Base-by-base conservation (phyloP, 352 stramenopile species). In the Phytophthora kernoviae region DNA sequence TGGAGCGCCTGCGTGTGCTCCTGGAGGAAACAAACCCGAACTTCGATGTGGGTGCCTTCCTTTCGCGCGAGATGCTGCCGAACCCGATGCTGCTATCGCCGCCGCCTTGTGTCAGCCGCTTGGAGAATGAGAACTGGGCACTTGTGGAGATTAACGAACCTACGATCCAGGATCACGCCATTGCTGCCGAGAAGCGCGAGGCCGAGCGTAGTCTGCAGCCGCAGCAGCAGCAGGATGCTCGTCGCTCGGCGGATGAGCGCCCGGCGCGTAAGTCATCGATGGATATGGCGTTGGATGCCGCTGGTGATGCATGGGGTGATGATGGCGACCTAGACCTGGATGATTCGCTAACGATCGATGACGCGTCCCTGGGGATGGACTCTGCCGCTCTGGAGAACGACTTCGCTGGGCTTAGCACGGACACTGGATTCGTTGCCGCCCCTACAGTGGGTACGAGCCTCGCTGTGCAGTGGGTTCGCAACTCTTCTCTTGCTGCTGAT, bases 101-200 rank as follows among this genome's bases (percentile, higher is more conserved):
- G 10, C 96, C 97, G 26, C 96, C 94, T 17, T 96, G 94, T 20
- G 97, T 99, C 42, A 91, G 79, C 61, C 70, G 86, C 43, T 65
- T 99, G 12, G 81, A 96, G 63, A 95, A 90, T 58, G 93, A 98
- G 44, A 99, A 99, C 75, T 99, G 98, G 98, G 96, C 98, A 17
- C 91, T 98, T 26, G 79, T 99, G n/a, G 91, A 97, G 71, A 96
- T 99, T 47, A 94, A 93, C 54, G 85, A 94, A 64, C 85, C 85
- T 6, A 93, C 85, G 7, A 93, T 94, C 43, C 77, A 91, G 63
- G 85, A 94, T 48, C 85, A 94, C 60, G 85, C 82, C 9, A 72
- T 87, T 59, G 85, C 85, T 8, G 85, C 85, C 4, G 85, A 94
- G 60, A 91, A 91, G 59, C 81, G 80, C 22, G 84, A 93, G 66